These are phyloP conservation scores for Trifolium repens DNA, from an alignment of 306 rosid genomes.

Conservation along the genomic window DNA sequence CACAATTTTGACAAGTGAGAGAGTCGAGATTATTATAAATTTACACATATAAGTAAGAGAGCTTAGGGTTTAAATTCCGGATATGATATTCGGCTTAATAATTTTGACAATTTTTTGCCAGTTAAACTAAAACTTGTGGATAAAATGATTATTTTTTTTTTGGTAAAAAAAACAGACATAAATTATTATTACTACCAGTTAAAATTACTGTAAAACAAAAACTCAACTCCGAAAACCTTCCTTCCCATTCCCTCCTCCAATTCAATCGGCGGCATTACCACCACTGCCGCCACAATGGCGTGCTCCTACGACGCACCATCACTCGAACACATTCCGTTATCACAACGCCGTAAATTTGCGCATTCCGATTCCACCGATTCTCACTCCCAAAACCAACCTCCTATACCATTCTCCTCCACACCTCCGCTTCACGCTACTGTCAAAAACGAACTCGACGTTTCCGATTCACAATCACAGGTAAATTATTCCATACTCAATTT, in stretches of 20 bases:
- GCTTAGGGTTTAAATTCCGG: too few species aligned
- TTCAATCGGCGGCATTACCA: not conserved
- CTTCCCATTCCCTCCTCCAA: not conserved
- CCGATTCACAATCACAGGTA: constrained; percentile 47
- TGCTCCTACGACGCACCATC: constrained; percentile 25
- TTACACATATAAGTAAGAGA: too few species aligned
- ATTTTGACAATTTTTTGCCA: too few species aligned
- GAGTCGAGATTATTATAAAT: too few species aligned
- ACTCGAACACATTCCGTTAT: constrained; percentile 54
- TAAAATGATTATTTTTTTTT: too few species aligned
- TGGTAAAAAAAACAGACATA: too few species aligned
- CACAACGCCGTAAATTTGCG: constrained; percentile 42
- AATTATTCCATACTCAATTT: constrained; percentile 7
- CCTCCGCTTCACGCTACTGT: constrained; percentile 20
- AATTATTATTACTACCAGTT: too few species aligned
- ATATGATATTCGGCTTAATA: too few species aligned
- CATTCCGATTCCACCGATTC: constrained; percentile 28
- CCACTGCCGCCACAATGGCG: constrained; percentile 27
- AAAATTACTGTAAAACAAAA: not conserved
- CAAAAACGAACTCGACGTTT: constrained; percentile 39
- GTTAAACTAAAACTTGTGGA: too few species aligned
- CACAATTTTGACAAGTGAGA: too few species aligned
- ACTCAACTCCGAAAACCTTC: not conserved
- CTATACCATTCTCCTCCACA: constrained; percentile 24
- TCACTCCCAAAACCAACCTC: constrained; percentile 29